Base-by-base conservation (phyloP, 768 basidiomycete genomes). In the Rhodotorula diobovata region DNA sequence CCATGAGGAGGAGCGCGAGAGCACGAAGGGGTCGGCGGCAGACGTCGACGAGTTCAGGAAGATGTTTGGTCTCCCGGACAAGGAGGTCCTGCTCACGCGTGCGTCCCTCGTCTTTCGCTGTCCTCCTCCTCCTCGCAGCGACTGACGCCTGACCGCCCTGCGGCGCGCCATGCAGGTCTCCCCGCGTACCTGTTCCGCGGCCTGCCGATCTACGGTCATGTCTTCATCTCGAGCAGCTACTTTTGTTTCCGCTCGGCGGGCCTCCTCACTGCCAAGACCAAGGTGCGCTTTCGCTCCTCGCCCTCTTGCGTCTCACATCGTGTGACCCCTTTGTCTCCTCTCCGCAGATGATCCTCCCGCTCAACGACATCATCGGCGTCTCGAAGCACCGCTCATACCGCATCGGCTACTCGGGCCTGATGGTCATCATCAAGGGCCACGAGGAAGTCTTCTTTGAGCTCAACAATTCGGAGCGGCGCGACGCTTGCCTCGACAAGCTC, bases 361-460 rank as follows among this genome's bases (percentile, higher is more conserved):
- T 96, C 66, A 86, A 86, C 54, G 95, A 98, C 80, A 86, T 98
- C 50, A 83, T 98, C 53, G 85, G 91, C 20, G 84, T 86, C 10
- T 90, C 96, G 80, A 89, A 86, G 79, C 87, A 89, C 16, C 91
- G 88, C 80, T 90, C 93, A 4, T 90, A 90, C 73, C 87, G 90
- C 34, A 91, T 96, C 79, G 91, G 90, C 12, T 92, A 93, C 78
- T 86, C 89, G 77, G 95, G 95, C 37, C 85, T 98, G 30, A 87
- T 90, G 46, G 84, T 98, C 66, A 88, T 97, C 64, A 87, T 99
- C 76, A 91, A 90, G 77, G 95, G 95, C 1, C 93, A 98, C 78
- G 95, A 99, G 81, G 95, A 99, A 79, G 84, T 98, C 18, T 99
- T 99, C 83, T 90, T 98, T 76, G 96, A 99, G 81, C 95, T 99